Evolutionary conservation across 2,329 filamentous ascomycete genomes (phyloP), one percentile per base, ranked within the genome.

Genomic region (Ramularia endophylla): DNA sequence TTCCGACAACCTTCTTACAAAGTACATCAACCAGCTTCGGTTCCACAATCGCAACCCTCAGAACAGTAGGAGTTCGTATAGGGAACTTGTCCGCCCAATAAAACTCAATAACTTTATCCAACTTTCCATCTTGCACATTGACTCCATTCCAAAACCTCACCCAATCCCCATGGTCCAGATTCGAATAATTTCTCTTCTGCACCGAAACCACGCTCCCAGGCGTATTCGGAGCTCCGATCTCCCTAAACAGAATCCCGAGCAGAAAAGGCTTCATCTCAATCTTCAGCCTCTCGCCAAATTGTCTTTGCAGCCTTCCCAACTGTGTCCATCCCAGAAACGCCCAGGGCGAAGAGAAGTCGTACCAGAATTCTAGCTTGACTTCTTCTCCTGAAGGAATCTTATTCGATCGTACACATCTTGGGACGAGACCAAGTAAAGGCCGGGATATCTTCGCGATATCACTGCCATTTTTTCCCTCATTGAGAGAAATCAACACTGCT

Each of bases 211-310:
- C 47, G 8, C 40, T 30, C 41, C 40, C 42, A 3, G 51, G 51
- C 12, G 44, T 25, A 29, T 54, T 47, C 2, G 51, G 51, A 1
- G 51, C 51, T 16, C 51, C 51, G 31, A 54, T 54, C 20, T 54
- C 46, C 15, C 51, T 36, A 25, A 54, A 54, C 36, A 54, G n/a
- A 3, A 54, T 54, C 0, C 49, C 51, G 5, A 54, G 43, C 31
- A 54, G 13, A 13, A 54, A 54, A 4, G 51, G 51, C 33, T 54
- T 54, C 49, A 52, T 48, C 12, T 47, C 49, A 12, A 54, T 47
- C 8, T 31, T 30, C 18, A 54, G 22, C 3, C 40, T 40, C 20
- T 45, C 13, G 2, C 49, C 49, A 31, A 54, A 54, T 5, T 45
- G 32, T 27, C 49, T 22, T 30, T 47, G 36, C 9, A 54, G 27